Evolutionary conservation across 176 grass and related monocot species (phyloP), one percentile per base, ranked within the genome.

Genomic region (Microstegium vimineum): DNA sequence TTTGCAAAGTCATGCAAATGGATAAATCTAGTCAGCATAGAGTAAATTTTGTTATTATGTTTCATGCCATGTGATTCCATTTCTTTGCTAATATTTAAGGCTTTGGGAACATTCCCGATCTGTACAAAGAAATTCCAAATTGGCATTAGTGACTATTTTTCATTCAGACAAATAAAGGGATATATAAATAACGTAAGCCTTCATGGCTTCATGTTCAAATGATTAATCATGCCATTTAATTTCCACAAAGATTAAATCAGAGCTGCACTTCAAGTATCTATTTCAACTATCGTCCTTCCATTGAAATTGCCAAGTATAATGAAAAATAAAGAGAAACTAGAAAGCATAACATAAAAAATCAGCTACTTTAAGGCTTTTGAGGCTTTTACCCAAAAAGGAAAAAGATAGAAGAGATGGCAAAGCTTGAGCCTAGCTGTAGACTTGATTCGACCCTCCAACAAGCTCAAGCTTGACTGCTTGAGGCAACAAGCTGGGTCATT

Each of bases 21-120:
- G 85, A 93, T 93, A 86, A 95, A 98, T 42, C 95, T 95, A 17
- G 95, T 98, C 68, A 98, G 59, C 92, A 98, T 98, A 73, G 92
- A 98, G 82, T 93, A 98, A 68, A 90, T 98, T 89, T 93, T 98
- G 46, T 82, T 93, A 71, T 98, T 98, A 84, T 98, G 92, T 31
- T 86, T 91, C 71, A 98, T 95, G 36, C 89, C 92, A 72, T 34
- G 78, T 68, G 85, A 90, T 45, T 93, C 84, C 92, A 98, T 95
- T 80, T 77, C 83, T 91, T 86, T 91, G 87, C 92, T 84, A 66
- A 91, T 62, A 74, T 83, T 79, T 84, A 98, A 57, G 59, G 92
- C 92, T 91, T 87, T 98, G 31, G 86, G 67, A 42, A 98, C 90
- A 76, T 95, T 95, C 34, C 96, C 93, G 66, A 87, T 80, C 90